Evolutionary conservation across 2,329 filamentous ascomycete species (phyloP), one percentile per base, ranked within the genome.

Genomic region (Blastomyces gilchristii): DNA sequence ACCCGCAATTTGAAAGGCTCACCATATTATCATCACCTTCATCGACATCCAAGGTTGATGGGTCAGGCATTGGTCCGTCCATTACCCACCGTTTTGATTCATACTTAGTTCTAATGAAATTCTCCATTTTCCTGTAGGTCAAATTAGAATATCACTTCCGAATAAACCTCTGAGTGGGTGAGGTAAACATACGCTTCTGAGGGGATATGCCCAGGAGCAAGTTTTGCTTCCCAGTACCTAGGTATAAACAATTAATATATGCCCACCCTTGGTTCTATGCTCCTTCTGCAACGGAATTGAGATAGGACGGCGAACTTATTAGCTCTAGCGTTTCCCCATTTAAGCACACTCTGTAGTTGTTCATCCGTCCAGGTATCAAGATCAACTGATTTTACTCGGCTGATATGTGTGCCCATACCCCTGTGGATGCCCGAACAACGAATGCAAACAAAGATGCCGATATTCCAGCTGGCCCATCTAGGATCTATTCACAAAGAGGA

Each of bases 71-170:
- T 5, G 86, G 87, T 1, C 94, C 94, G 65, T 99, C 94, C 92
- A 97, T 97, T n/a, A 91, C 89, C 94, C 94, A 99, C 79, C 95
- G 84, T 84, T 96, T 97, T 62, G 94, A 89, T 76, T 99, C 94
- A 77, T 99, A 99, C 78, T 99, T 99, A 63, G 95, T 99, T 68
- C 94, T 87, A 71, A 99, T 97, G 73, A 99, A 99, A 81, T 97
- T 99, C 83, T 99, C 94, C 70, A 99, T 97, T 83, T 99, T 99
- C 68, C 82, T 84, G 65, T 62, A 47, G 14, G 53, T 37, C 45
- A 11, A 54, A 61, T 50, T 28, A 62, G 53, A 62, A 57, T 60
- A 58, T 37, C 14, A 11, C 53, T 11, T 57, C 43, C 28, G 28
- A 63, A 60, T 9, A 34, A 25, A 18, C 1, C 16, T 53, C 70